These are phyloP conservation scores for Tetrahymena thermophila DNA, from an alignment of 73 alveolate genomes.

Conservation along the genomic window DNA sequence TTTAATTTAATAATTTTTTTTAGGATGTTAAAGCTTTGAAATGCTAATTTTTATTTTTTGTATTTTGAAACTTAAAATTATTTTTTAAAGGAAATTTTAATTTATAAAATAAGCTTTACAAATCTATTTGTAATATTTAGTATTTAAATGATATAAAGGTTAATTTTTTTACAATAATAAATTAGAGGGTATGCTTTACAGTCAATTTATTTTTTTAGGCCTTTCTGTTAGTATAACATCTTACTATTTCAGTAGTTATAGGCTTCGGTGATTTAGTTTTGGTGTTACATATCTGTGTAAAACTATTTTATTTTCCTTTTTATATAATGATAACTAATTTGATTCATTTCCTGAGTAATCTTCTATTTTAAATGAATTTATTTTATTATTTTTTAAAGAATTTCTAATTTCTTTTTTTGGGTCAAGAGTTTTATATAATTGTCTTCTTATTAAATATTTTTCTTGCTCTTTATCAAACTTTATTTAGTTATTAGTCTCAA, in stretches of 20 bases:
- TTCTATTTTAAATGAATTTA: not conserved
- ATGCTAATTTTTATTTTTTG: no score
- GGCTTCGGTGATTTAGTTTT: not conserved
- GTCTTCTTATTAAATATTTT: not conserved
- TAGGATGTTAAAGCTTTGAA: no score
- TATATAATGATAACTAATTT: not conserved
- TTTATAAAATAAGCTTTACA: no score
- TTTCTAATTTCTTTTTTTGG: not conserved
- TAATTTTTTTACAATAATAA: not conserved
- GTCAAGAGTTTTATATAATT: not conserved
- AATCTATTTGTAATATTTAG: no score
- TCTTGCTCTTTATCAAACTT: not conserved
- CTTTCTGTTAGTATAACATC: not conserved
- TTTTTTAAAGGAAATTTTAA: no score
- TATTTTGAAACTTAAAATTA: no score
- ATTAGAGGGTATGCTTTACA: no score
- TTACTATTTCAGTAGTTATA: not conserved
- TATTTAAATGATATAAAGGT: not conserved
- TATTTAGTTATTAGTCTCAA: not conserved
- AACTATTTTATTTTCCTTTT: not conserved
- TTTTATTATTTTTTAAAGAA: not conserved
- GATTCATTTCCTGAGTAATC: not conserved
- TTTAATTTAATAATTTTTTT: no score
- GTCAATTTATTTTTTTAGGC: not conserved
- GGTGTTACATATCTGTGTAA: not conserved